A percentile compares a stretch with the other conserved stretches of the same genome.
These are phyloP conservation scores for Komagataella kurtzmanii DNA, from an alignment of 805 yeast genomes.

Conservation along the genomic window DNA sequence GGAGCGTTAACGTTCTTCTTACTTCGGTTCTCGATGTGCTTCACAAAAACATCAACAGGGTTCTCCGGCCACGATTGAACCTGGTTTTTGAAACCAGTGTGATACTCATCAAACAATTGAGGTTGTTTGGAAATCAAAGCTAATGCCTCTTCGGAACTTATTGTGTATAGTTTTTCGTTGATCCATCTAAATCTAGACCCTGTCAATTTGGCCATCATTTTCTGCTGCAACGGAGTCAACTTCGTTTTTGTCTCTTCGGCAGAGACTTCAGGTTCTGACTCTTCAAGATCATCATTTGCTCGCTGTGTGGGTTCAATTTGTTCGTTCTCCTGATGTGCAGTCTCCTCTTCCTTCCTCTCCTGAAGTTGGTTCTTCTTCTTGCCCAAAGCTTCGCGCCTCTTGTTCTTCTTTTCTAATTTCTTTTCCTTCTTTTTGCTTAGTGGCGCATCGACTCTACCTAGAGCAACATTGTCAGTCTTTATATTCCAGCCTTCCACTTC, in stretches of 20 bases:
- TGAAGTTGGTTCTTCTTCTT: conserved; percentile 6
- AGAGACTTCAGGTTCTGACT: conserved; percentile 1
- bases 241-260: conserved; percentile 9
- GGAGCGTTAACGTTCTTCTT: conserved; percentile 77
- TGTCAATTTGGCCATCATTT: conserved; percentile 87
- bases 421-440: conserved; percentile 20
- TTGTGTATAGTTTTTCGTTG: conserved; percentile 91
- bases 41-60: conserved; percentile 85
- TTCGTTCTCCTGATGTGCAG: conserved; percentile 5
- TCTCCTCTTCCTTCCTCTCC: conserved; percentile 6
- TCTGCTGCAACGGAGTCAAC: conserved; percentile 80
- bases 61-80: conserved; percentile 98
- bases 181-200: conserved; percentile 98
- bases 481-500: conserved; percentile 78
- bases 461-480: conserved; percentile 35
- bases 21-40: conserved; percentile 45
- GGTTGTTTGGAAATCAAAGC: conserved; percentile 70
- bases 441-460: conserved; percentile 33
- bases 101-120: conserved; percentile 83
- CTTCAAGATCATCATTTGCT: conserved; percentile 3
- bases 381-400: conserved; percentile 8
- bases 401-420: conserved; percentile 13
- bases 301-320: conserved; percentile 4
- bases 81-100: conserved; percentile 88
- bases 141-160: conserved; percentile 65